Evolutionary conservation across 148 eudicot genomes (phyloP), one percentile per base, ranked within the genome.

Genomic region (Agrostemma githago): DNA sequence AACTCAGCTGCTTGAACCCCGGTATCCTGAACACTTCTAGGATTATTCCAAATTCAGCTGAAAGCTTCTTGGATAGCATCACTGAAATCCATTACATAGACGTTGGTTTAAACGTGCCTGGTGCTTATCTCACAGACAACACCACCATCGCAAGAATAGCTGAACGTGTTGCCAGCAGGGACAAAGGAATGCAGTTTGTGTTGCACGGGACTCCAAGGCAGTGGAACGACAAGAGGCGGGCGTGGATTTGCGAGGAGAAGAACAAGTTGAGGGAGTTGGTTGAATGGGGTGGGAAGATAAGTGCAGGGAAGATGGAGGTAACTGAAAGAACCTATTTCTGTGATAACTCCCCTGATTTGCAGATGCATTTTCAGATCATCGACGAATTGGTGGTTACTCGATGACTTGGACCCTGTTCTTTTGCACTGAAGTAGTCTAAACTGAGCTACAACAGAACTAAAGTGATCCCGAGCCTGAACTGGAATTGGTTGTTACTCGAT

Each of bases 121-220:
- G 98, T 21, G 98, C 98, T 39, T 93, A 93, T 83, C 78, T 88
- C n/a, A 88, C 89, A 19, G 85, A 91, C 42, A 38, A 76, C 19
- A 70, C 60, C 46, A 79, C 85, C 53, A 84, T 91, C 51, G 72
- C 84, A 53, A 76, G 80, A 76, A 63, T 94, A 9, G 85, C 82
- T 4, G 77, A 86, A 9, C 77, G 78, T 43, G 75, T 88, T 57
- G 37, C 14, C 2, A 66, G 57, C 68, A 73, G 81, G 51, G 81
- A 82, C 42, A 65, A 41, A 17, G 74, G 76, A 39, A 74, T 91
- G 42, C 79, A 86, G 3, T 83, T 94, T 66, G 74, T 84, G 57
- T 87, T 94, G 62, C 98, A 94, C 44, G 98, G 98, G 60, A 91
- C 98, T 62, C 97, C 98, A 0, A 87, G 98, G 79, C 98, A 94